Percentiles rank a stretch among this genome's conserved stretches.
These are phyloP conservation scores for Aspergillus avenaceus DNA, from an alignment of 495 filamentous ascomycete genomes.

Conservation along the genomic window DNA sequence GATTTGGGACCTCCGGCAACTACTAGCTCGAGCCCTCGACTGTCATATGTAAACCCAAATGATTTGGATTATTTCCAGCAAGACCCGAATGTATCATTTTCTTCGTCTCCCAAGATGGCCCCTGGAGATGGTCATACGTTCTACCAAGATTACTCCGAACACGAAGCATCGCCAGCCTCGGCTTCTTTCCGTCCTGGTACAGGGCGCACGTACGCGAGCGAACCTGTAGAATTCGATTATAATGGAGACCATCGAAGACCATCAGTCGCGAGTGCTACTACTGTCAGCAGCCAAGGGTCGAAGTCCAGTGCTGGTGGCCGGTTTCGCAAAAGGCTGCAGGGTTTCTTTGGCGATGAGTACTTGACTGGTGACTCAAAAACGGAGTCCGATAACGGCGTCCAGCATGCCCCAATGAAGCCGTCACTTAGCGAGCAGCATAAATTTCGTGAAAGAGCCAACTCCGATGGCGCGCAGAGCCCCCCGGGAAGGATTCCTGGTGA, in stretches of 20 bases:
- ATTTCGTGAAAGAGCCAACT: slow-evolving; percentile 71
- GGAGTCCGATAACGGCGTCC: slow-evolving; percentile 63
- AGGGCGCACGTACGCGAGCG: slow-evolving; percentile 56
- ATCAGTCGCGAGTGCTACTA: slow-evolving; percentile 83
- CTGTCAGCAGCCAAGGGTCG: slow-evolving; percentile 86
- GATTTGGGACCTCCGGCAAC: slow-evolving; percentile 25
- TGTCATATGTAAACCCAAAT: slow-evolving; percentile 23
- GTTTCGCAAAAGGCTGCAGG: slow-evolving; percentile 71
- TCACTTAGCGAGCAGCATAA: slow-evolving; percentile 53
- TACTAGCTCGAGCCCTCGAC: slow-evolving; percentile 22
- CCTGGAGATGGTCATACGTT: slow-evolving; percentile 39
- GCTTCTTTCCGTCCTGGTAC: slow-evolving; percentile 60
- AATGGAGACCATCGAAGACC: slow-evolving; percentile 76
- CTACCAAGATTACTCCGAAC: slow-evolving; percentile 40
- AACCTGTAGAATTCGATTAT: slow-evolving; percentile 63
- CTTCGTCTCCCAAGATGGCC: slow-evolving; percentile 24
- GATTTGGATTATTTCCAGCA: slow-evolving; percentile 22
- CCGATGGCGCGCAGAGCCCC: slow-evolving; percentile 54
- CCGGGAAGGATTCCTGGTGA: slow-evolving; percentile 45
- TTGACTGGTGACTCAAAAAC: slow-evolving; percentile 59
- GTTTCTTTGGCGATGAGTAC: slow-evolving; percentile 86
- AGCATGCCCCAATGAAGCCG: slow-evolving; percentile 44
- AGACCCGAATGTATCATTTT: slow-evolving; percentile 36
- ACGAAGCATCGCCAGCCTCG: slow-evolving; percentile 57
- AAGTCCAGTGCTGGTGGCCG: slow-evolving; percentile 69